Evolutionary conservation across 805 yeast species (phyloP).

Genomic region (Pichia phayaonensis): DNA sequence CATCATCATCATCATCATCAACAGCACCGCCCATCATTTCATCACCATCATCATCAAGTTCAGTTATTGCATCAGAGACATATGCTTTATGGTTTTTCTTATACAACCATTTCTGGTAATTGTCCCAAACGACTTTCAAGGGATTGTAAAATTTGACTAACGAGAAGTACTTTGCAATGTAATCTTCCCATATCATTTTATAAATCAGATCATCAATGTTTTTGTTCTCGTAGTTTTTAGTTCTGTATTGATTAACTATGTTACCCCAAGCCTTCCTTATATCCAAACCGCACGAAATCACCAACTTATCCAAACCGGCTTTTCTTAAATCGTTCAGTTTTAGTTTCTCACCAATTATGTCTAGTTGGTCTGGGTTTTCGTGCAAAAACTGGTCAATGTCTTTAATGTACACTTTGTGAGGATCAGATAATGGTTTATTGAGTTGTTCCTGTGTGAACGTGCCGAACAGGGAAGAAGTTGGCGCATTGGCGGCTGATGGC

Average conservation of each 20-base stretch:
- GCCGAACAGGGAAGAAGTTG: constrained; percentile 7
- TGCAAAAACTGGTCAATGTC: constrained; percentile 18
- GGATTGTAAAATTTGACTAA: constrained; percentile 16
- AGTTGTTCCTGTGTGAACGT: constrained; percentile 5
- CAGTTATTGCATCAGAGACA: not conserved
- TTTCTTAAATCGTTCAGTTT: constrained; percentile 9
- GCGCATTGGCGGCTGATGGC: not conserved
- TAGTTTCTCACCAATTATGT: constrained; percentile 9
- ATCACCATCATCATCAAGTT: constrained; percentile 9
- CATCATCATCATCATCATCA: not conserved
- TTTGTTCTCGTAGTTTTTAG: not conserved
- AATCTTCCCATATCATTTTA: constrained; percentile 13
- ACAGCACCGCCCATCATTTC: constrained; percentile 2
- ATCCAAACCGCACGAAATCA: constrained; percentile 10
- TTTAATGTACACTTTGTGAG: constrained; percentile 13
- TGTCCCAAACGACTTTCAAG: constrained; percentile 11
- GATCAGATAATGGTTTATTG: constrained; percentile 4
- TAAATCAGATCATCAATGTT: constrained; percentile 5
- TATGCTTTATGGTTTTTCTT: not conserved
- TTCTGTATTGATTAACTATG: constrained; percentile 4
- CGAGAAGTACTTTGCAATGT: constrained; percentile 14
- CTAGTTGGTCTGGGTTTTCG: constrained; percentile 17
- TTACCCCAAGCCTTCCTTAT: constrained; percentile 10
- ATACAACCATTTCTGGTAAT: constrained; percentile 8
- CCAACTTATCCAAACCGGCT: constrained; percentile 10